Base-by-base conservation (phyloP, 495 filamentous ascomycete genomes). In the Pyrenula massariospora region DNA sequence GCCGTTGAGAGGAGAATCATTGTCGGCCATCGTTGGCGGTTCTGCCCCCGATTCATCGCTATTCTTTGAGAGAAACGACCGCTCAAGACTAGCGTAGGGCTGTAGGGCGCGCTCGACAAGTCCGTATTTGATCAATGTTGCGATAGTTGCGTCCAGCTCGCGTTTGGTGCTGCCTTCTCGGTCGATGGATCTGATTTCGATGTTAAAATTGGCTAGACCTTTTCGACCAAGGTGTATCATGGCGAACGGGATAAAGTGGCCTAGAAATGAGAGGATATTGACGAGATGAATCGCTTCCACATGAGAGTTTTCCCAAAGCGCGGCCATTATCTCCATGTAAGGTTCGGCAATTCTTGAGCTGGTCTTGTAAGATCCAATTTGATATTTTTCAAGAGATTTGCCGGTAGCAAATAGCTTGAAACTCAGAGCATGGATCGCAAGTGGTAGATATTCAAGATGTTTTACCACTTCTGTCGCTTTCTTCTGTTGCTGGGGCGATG, bases 391-490 rank as follows among this genome's bases (percentile, higher is more conserved):
- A 5, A 93, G 75, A 0, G 87, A 84, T 58, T 88, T 85, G 21
- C 78, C 71, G 0, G 84, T 89, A 1, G 82, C 80, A 50, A 82
- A 88, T 5, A 93, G 75, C 22, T 87, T 82, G 56, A 86, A 84
- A 10, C 86, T 86, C 2, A 87, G 85, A 2, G 86, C 84, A 61
- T 90, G 85, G 47, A 93, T 91, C 52, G 88, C 87, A 19, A 91
- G 68, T 12, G 88, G 88, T 11, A 92, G 71, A 57, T 81, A 78
- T 23, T 85, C 86, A 68, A 90, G 83, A 51, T 85, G 68, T 48
- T 80, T 72, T 1, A 90, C 86, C 22, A 92, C 62, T 55, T 89
- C 83, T 5, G 71, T 77, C 0, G 84, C 84, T 54, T 82, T 79
- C 48, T 66, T 71, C 24, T 74, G 63, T 57, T 91, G 86, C 22